phyloP scores from a whole-genome alignment of 2,329 filamentous ascomycete genomes.

The Lasiodiplodia gonubiensis region DNA sequence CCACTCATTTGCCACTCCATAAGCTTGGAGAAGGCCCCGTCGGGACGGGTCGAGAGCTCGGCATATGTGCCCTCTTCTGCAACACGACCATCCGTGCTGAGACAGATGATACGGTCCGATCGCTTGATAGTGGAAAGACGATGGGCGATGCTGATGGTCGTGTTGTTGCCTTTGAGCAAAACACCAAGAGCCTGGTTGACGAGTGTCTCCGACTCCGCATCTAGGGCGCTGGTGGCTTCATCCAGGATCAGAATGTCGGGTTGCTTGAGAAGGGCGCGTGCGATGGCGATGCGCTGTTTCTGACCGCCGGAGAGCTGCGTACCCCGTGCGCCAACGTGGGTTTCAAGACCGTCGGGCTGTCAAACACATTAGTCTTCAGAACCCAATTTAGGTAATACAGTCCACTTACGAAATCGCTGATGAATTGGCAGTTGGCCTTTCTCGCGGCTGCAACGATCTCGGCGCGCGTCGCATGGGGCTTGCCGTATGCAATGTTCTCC shows the following conservation, averaged over 20 bases:
- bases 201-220: slow-evolving; percentile 94
- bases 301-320: slow-evolving; percentile 95
- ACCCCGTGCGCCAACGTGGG: slow-evolving; percentile 87
- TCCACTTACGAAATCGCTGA: slow-evolving; percentile 79
- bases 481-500: slow-evolving; percentile 91
- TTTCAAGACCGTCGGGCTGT: slow-evolving; percentile 88
- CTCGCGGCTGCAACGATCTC: slow-evolving; percentile 88
- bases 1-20: slow-evolving; percentile 99
- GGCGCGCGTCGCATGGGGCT: slow-evolving; percentile 74
- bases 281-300: slow-evolving; percentile 97
- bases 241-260: slow-evolving; percentile 97
- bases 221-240: slow-evolving; percentile 90
- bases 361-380: slow-evolving; percentile 31
- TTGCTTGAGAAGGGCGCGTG: slow-evolving; percentile 89
- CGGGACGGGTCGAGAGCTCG: slow-evolving; percentile 72
- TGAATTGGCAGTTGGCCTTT: slow-evolving; percentile 95
- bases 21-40: slow-evolving; percentile 88
- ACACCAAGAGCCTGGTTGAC: slow-evolving; percentile 88
- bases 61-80: slow-evolving; percentile 88
- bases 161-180: slow-evolving; percentile 85
- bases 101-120: slow-evolving; percentile 91
- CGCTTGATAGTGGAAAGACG: slow-evolving; percentile 95
- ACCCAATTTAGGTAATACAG: neutral
- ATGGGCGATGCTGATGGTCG: slow-evolving; percentile 97
- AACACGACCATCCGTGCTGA: slow-evolving; percentile 83